Evolutionary conservation across 1,284 basidiomycete species (phyloP).

Genomic region (Ceratobasidium sp.): DNA sequence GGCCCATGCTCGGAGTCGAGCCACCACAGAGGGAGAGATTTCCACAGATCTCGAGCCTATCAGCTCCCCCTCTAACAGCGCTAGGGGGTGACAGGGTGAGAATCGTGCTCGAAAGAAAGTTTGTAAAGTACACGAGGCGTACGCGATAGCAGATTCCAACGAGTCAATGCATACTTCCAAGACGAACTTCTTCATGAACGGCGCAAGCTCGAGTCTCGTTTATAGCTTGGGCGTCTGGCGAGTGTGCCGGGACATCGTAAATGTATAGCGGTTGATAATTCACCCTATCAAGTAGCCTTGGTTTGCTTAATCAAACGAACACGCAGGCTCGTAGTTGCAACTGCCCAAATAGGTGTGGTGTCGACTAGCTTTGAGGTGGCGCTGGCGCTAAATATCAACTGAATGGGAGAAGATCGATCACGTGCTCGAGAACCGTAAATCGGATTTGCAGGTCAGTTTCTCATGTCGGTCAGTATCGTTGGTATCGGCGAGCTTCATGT

Average conservation of each 20-base stretch:
- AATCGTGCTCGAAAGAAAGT: neutral
- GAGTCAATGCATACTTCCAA: conserved; percentile 43
- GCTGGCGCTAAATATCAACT: conserved; percentile 10
- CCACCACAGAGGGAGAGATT: conserved; percentile 77
- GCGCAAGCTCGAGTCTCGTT: neutral
- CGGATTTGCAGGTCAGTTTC: conserved; percentile 11
- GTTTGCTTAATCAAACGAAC: neutral
- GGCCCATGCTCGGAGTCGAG: conserved; percentile 76
- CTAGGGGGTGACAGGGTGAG: conserved; percentile 51
- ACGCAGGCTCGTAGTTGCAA: neutral
- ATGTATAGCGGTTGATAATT: neutral
- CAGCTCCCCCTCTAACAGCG: conserved; percentile 70
- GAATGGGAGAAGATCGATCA: conserved; percentile 11
- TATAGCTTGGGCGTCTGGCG: neutral
- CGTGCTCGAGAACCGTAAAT: conserved; percentile 7
- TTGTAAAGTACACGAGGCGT: conserved; percentile 15
- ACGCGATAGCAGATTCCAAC: conserved; percentile 41
- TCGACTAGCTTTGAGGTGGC: neutral
- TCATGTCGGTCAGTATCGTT: conserved; percentile 38
- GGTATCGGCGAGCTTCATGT: neutral
- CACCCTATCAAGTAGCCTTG: neutral
- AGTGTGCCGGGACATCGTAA: neutral
- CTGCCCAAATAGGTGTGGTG: conserved; percentile 17
- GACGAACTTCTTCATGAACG: conserved; percentile 12
- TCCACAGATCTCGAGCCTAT: conserved; percentile 79